Base-by-base conservation (phyloP, 2,329 filamentous ascomycete genomes). In the Lachnellula subtilissima region DNA sequence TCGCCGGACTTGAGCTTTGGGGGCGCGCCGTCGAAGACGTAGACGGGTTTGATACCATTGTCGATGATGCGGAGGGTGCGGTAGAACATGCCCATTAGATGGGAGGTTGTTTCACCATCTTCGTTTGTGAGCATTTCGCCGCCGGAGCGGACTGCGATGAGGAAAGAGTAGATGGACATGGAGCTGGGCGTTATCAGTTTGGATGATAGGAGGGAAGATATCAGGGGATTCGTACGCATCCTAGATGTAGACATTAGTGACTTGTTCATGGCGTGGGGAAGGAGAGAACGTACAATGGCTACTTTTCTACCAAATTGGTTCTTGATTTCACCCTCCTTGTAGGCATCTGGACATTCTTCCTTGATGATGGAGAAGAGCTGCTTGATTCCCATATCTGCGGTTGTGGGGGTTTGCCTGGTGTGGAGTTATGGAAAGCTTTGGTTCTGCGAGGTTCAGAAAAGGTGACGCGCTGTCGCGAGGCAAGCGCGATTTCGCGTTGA, bases 61-160 rank as follows among this genome's bases (percentile, higher is more conserved):
- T 99, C 94, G 68, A 97, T 90, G 77, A 99, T 97, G 66, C 94
- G 91, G 6, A 99, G 81, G 2, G 94, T 99, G 66, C 94, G 92
- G 79, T 99, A 99, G 78, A 99, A 99, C 86, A 99, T 93, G 69
- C 94, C 94, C 92, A 99, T 97, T 15, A 99, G 78, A 72, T 99
- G 94, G 17, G 94, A 99, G 0, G 94, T 99, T 2, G 94, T 99
- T 73, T 97, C 91, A 68, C 94, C 94, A 52, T 86, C 87, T 69
- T 99, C 94, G 73, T 87, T 95, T 82, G 87, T 97, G 67, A 99
- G 86, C 74, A 97, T 91, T 73, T 99, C 91, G 65, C 94, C 94
- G 67, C 96, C 91, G 67, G 92, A 97, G 65, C 94, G 91, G 54
- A 99, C 94, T 50, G 94, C 94, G 71, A 99, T 94, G 59, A 99